These are phyloP conservation scores for Microsporum canis DNA, from an alignment of 2,329 filamentous ascomycete genomes.

Conservation along the genomic window DNA sequence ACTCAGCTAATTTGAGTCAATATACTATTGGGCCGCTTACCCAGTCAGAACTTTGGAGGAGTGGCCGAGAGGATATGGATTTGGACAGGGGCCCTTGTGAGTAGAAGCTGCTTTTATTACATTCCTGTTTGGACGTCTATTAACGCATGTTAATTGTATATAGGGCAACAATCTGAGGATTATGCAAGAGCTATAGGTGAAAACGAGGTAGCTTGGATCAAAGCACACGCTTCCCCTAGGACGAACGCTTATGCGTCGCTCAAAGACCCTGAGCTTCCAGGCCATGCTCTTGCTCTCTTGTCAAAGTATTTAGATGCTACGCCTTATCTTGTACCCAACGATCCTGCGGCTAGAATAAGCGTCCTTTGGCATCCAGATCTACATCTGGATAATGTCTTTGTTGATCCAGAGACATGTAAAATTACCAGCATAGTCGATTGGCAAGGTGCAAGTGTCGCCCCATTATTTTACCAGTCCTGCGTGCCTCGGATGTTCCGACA, in stretches of 20 bases:
- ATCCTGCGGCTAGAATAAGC: not conserved
- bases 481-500: conserved; percentile 24
- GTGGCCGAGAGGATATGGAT: conserved; percentile 16
- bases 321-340: not conserved
- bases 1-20: not conserved
- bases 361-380: conserved; percentile 14
- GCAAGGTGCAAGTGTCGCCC: conserved; percentile 20
- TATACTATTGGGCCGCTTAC: conserved; percentile 19
- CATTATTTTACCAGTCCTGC: conserved; percentile 21
- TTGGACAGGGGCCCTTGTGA: conserved; percentile 24
- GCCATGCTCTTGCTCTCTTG: conserved; percentile 18
- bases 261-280: conserved; percentile 16
- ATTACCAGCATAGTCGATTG: conserved; percentile 25
- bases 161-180: conserved; percentile 11
- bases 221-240: conserved; percentile 17
- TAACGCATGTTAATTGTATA: not conserved
- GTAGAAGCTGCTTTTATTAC: not conserved
- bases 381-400: conserved; percentile 24
- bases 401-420: conserved; percentile 20
- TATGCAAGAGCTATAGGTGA: conserved; percentile 18
- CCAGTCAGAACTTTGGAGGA: conserved; percentile 16
- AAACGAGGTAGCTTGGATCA: conserved; percentile 21
- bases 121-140: not conserved
- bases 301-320: conserved; percentile 16
- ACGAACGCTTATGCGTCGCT: conserved; percentile 21